phyloP scores from a whole-genome alignment of 1,139 yeast genomes.

The Candida sojae region DNA sequence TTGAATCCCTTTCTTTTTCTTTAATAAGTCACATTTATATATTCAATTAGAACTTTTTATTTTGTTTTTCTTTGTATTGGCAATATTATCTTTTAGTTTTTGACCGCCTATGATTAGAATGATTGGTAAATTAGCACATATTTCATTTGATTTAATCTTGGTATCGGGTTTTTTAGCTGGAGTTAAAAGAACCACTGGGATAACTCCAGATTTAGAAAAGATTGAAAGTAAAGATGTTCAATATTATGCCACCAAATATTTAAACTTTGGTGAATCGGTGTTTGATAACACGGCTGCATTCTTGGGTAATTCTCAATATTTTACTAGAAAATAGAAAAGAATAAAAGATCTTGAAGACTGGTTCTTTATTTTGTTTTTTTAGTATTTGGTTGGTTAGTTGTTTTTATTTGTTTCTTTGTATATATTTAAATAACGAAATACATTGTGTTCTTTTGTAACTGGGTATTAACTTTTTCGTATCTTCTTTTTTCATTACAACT shows the following conservation, averaged over 20 bases:
- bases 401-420: too few relatives aligned
- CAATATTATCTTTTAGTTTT: neutral
- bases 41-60: neutral
- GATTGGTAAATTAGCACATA: slow-evolving; percentile 67
- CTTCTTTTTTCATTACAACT: neutral
- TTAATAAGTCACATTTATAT: too few relatives aligned
- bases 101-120: slow-evolving; percentile 15
- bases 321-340: slow-evolving; percentile 30
- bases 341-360: neutral
- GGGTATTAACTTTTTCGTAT: too few relatives aligned
- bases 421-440: too few relatives aligned
- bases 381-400: too few relatives aligned
- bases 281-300: slow-evolving; percentile 74
- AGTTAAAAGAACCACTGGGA: slow-evolving; percentile 82
- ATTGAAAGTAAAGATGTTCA: slow-evolving; percentile 50
- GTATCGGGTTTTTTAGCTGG: slow-evolving; percentile 88
- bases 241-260: slow-evolving; percentile 63
- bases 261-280: slow-evolving; percentile 82
- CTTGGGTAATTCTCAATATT: slow-evolving; percentile 73
- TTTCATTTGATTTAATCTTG: slow-evolving; percentile 71
- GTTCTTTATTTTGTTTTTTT: neutral
- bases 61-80: neutral
- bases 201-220: slow-evolving; percentile 48
- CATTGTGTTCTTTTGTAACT: too few relatives aligned
- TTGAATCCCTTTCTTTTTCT: too few relatives aligned